Conservation (phyloP, 495 filamentous ascomycete species). For the Podospora fimiseda region DNA sequence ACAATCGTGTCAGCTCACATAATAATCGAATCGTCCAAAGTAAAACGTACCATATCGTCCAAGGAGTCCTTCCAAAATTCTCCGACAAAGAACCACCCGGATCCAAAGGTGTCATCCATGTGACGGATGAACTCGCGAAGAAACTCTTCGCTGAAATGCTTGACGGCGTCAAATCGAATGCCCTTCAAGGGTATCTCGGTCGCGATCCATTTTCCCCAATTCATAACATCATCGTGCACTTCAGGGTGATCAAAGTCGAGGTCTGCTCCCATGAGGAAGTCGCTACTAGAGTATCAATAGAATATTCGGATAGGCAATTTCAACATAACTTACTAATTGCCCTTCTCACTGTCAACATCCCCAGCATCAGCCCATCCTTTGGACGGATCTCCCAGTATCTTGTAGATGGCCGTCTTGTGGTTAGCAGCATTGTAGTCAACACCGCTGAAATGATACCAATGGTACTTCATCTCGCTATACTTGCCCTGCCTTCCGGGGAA, state of each 20-base stretch:
- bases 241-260: slow-evolving; percentile 62
- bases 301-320: no score
- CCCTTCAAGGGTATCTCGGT: slow-evolving; percentile 53
- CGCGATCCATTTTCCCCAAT: slow-evolving; percentile 63
- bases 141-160: slow-evolving; percentile 64
- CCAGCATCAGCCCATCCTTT: slow-evolving; percentile 54
- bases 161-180: slow-evolving; percentile 68
- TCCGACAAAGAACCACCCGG: slow-evolving; percentile 59
- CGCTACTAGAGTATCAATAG: no score
- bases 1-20: not conserved
- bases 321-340: no score
- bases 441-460: slow-evolving; percentile 65
- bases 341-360: slow-evolving; percentile 59
- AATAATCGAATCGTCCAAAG: not conserved
- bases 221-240: slow-evolving; percentile 55
- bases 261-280: slow-evolving; percentile 56
- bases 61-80: slow-evolving; percentile 63
- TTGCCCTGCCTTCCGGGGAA: slow-evolving; percentile 54
- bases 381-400: slow-evolving; percentile 52
- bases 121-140: slow-evolving; percentile 52
- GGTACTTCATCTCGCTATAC: slow-evolving; percentile 58
- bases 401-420: slow-evolving; percentile 58
- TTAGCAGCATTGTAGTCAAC: slow-evolving; percentile 60
- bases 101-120: slow-evolving; percentile 44
- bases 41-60: slow-evolving; percentile 35